Evolutionary conservation across 768 basidiomycete species (phyloP), one percentile per base, ranked within the genome.

Genomic region (Auricularia cornea): DNA sequence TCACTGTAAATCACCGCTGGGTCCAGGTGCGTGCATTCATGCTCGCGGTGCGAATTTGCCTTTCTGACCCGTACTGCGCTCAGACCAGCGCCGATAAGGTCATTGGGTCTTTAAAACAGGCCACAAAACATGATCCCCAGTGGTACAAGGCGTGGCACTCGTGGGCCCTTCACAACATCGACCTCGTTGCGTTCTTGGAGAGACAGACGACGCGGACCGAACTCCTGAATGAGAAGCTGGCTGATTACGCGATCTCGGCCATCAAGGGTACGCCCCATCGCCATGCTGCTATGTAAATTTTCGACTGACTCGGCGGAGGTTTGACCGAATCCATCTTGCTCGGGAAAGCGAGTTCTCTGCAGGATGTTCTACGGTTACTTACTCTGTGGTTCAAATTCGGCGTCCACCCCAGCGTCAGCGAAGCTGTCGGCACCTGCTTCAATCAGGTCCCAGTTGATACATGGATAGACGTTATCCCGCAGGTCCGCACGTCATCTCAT

Each of bases 321-420:
- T 97, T 99, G 81, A 96, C 98, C 84, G 88, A 88, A 5, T 98
- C 97, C 0, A 96, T 99, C 66, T 83, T 90, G 35, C 79, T 98
- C 59, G 87, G 90, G 20, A 92, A 90, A 66, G 87, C 90, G 67
- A 94, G 95, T 69, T 89, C 95, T 1, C 77, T 99, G 11, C 97
- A 99, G 72, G 97, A 99, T 68, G 97, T 92, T 1, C 80, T 99
- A 16, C 85, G 97, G 20, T 78, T 98, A 10, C 78, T 99, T 35
- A 98, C 97, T 0, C 78, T 99, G 2, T 99, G 97, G 97, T 99
- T 99, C 75, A 80, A 77, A 41, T 80, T 78, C 64, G 95, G 96
- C 0, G 97, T 98, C 67, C 93, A 98, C 62, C 97, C 97, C 59
- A 96, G 98, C 83, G 95, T 93, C 73, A 63, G 76, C 63, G 67